phyloP scores from a whole-genome alignment of 139 green algal species.

The Medakamo hakoo region DNA sequence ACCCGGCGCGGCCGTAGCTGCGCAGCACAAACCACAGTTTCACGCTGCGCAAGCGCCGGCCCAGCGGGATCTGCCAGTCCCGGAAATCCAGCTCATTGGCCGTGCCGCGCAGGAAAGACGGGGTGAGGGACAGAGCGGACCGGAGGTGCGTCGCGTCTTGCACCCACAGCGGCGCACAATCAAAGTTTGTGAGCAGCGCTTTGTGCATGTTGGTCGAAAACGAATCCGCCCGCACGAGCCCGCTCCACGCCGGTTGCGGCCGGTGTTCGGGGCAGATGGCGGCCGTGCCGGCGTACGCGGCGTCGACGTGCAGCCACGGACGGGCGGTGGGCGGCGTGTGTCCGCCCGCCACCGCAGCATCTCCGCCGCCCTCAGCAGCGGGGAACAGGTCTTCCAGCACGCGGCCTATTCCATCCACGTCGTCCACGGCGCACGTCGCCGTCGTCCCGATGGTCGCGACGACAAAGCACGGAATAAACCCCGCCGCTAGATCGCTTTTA shows the following conservation, averaged over 20 bases:
- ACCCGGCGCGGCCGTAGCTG: conserved; percentile 41
- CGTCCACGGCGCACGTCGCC: conserved; percentile 50
- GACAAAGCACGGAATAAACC: conserved; percentile 57
- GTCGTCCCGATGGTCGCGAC: conserved; percentile 63
- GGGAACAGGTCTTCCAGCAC: conserved; percentile 12
- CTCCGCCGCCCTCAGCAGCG: conserved; percentile 8
- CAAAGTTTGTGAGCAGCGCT: conserved; percentile 35
- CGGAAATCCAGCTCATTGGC: background rate
- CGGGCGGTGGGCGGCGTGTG: background rate
- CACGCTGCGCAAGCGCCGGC: conserved; percentile 44
- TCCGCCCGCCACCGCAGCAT: background rate
- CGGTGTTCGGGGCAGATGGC: conserved; percentile 45
- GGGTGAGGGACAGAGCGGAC: conserved; percentile 53
- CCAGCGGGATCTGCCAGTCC: conserved; percentile 65
- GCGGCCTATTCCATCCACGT: conserved; percentile 19
- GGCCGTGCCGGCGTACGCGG: conserved; percentile 55
- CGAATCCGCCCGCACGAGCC: conserved; percentile 30
- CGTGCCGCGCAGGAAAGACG: conserved; percentile 1
- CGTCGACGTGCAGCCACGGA: conserved; percentile 57
- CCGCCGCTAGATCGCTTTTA: conserved; percentile 25
- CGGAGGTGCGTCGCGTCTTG: conserved; percentile 29
- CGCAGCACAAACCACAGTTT: conserved; percentile 81
- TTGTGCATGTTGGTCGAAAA: conserved; percentile 63
- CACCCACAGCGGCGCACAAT: conserved; percentile 63
- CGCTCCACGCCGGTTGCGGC: conserved; percentile 22